These are phyloP conservation scores for Fusarium verticillioides DNA, from an alignment of 2,329 filamentous ascomycete genomes.

Conservation along the genomic window DNA sequence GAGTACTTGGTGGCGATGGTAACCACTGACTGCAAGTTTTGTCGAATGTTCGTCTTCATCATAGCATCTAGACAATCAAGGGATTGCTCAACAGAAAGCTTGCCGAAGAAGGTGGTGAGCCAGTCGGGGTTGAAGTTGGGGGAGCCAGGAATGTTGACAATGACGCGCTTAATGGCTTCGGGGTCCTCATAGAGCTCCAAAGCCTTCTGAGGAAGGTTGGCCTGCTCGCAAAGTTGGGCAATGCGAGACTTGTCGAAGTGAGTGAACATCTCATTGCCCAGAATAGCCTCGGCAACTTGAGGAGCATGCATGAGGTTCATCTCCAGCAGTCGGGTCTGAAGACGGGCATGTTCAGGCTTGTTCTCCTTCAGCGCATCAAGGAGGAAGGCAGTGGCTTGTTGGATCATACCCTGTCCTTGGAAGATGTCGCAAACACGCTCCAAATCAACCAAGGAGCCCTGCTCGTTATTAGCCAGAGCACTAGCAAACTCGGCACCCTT, in stretches of 20 bases:
- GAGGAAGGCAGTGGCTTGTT: slow-evolving; percentile 97
- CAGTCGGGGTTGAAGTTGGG: slow-evolving; percentile 92
- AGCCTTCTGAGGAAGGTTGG: slow-evolving; percentile 85
- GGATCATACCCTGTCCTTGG: slow-evolving; percentile 97
- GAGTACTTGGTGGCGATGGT: slow-evolving; percentile 98
- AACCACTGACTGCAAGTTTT: slow-evolving; percentile 94
- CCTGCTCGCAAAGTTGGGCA: slow-evolving; percentile 91
- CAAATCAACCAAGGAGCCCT: slow-evolving; percentile 87
- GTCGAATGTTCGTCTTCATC: slow-evolving; percentile 95
- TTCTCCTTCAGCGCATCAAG: slow-evolving; percentile 96
- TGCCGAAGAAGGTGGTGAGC: slow-evolving; percentile 91
- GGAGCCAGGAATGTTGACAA: slow-evolving; percentile 82
- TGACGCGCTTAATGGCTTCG: slow-evolving; percentile 87
- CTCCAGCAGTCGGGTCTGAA: slow-evolving; percentile 94
- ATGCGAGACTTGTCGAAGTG: slow-evolving; percentile 94
- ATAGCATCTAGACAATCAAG: slow-evolving; percentile 95
- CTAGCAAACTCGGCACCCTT: slow-evolving; percentile 95
- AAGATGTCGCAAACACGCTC: slow-evolving; percentile 98
- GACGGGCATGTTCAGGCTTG: slow-evolving; percentile 88
- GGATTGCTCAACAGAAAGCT: slow-evolving; percentile 93
- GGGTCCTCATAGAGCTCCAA: slow-evolving; percentile 96
- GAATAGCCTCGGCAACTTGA: slow-evolving; percentile 96
- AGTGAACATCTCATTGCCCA: slow-evolving; percentile 98
- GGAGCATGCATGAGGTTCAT: slow-evolving; percentile 98
- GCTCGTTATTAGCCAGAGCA: slow-evolving; percentile 89